Evolutionary conservation across 768 basidiomycete species (phyloP).

Genomic region (Hemileccinum impolitum): DNA sequence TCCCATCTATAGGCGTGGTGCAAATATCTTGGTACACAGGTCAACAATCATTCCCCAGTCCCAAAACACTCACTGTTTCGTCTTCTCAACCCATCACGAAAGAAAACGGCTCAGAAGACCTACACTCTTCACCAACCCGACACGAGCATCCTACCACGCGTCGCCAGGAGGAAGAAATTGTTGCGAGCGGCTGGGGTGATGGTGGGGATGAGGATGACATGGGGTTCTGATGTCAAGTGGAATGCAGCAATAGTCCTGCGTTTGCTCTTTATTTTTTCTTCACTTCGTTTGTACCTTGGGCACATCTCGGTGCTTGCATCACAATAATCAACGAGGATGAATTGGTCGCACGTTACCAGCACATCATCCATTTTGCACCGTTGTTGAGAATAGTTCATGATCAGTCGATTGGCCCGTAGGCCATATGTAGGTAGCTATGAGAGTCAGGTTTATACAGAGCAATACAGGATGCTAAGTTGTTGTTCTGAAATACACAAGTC

Average conservation of each 20-base stretch:
- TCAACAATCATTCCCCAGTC: conserved; percentile 19
- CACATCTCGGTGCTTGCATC: conserved; percentile 10
- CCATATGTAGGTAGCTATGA: conserved; percentile 4
- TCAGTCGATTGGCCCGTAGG: not conserved
- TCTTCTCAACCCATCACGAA: conserved; percentile 21
- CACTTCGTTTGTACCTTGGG: conserved; percentile 12
- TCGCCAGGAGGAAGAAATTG: conserved; percentile 56
- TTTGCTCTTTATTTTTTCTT: not conserved
- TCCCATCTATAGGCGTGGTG: conserved; percentile 63
- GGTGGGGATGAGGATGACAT: conserved; percentile 69
- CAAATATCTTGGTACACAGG: conserved; percentile 65
- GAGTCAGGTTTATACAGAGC: not conserved
- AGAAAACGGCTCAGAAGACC: conserved; percentile 24
- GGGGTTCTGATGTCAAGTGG: conserved; percentile 47
- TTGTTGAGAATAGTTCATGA: not conserved
- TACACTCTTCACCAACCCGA: conserved; percentile 15
- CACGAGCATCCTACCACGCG: conserved; percentile 29
- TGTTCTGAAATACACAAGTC: conserved; percentile 3
- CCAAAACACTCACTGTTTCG: conserved; percentile 18
- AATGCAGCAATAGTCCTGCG: conserved; percentile 1
- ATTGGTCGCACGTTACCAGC: conserved; percentile 12
- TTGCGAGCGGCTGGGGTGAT: conserved; percentile 67
- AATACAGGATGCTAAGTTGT: conserved; percentile 6
- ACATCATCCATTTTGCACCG: not conserved
- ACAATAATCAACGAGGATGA: conserved; percentile 9